Conservation (phyloP, 176 grass and related monocot species). For the maize (Zea mays) region DNA sequence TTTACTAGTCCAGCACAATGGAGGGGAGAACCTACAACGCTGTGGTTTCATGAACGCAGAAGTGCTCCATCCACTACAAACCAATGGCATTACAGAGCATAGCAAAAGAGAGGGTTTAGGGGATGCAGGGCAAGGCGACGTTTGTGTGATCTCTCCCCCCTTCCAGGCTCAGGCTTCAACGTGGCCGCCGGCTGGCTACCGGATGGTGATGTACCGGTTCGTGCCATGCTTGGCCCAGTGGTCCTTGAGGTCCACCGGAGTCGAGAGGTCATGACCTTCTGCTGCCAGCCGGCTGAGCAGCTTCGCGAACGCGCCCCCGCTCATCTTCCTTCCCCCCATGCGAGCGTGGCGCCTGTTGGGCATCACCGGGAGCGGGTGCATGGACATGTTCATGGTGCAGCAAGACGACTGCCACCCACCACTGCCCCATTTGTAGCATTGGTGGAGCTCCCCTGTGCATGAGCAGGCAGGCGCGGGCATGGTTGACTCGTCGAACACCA, state of each 20-base stretch:
- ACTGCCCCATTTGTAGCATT: constrained; percentile 90
- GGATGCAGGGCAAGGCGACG: constrained; percentile 33
- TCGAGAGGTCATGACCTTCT: constrained; percentile 74
- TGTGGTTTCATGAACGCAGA: constrained; percentile 8
- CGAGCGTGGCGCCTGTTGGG: constrained; percentile 86
- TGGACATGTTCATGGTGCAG: constrained; percentile 80
- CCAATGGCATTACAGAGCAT: constrained; percentile 25
- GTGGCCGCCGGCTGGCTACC: constrained; percentile 20
- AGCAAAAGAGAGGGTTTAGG: background rate
- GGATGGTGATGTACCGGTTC: constrained; percentile 87
- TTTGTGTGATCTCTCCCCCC: background rate
- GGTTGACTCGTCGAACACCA: constrained; percentile 69
- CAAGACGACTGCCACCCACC: constrained; percentile 91
- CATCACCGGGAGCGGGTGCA: constrained; percentile 81
- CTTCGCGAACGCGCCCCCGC: constrained; percentile 74
- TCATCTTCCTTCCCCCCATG: constrained; percentile 93
- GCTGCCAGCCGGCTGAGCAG: constrained; percentile 83
- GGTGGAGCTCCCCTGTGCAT: constrained; percentile 62
- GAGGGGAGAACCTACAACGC: constrained; percentile 11
- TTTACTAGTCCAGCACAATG: background rate
- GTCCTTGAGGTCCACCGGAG: constrained; percentile 78
- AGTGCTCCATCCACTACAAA: constrained; percentile 38
- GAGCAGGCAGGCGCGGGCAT: constrained; percentile 80
- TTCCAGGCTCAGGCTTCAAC: constrained; percentile 34
- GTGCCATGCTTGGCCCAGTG: constrained; percentile 96